Evolutionary conservation across 768 basidiomycete species (phyloP), one percentile per base, ranked within the genome.

Genomic region (Mycena polygramma): DNA sequence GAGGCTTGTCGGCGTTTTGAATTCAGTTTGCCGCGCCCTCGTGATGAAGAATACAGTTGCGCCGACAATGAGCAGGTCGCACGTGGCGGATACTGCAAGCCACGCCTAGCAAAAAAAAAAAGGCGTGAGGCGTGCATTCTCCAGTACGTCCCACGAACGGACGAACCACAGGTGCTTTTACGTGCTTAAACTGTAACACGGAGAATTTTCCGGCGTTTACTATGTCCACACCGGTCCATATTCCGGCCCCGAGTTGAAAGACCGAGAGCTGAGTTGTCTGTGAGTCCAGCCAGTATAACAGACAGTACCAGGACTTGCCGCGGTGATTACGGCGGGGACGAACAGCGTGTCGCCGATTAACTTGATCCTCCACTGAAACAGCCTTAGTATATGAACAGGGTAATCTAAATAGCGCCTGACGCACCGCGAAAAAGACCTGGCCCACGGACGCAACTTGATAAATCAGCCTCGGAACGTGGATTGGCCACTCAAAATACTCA

Each of bases 381-480:
- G 30, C 30, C 30, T 30, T 30, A 30, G 30, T 30, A 30, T 30
- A 30, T 30, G 30, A 30, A 30, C 30, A 30, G 6, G 30, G 30
- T 6, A 30, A 30, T 30, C 30, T 2, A 30, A 30, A 6, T 30
- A 30, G 30, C 3, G 30, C 30, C 30, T 30, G 30, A 30, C 30
- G 30, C 30, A 30, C 30, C 2, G 76, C 74, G 49, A 74, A 77
- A 49, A 75, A 77, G 1, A 73, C 15, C 41, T 77, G 76, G 11
- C 72, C 72, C 15, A 74, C 65, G 43, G 58, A 69, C 15, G 72
- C 71, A 24, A 75, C 76, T 77, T n/a, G 5, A 22, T 22, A 26
- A 19, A 43, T 52, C 26, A 72, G 46, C 45, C 10, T 7, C 15
- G 30, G 30, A 30, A 30, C 9, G 24, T 54, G n/a, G 36, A n/a